phyloP scores from a whole-genome alignment of 306 rosid genomes.

The Rubus parviflorus region DNA sequence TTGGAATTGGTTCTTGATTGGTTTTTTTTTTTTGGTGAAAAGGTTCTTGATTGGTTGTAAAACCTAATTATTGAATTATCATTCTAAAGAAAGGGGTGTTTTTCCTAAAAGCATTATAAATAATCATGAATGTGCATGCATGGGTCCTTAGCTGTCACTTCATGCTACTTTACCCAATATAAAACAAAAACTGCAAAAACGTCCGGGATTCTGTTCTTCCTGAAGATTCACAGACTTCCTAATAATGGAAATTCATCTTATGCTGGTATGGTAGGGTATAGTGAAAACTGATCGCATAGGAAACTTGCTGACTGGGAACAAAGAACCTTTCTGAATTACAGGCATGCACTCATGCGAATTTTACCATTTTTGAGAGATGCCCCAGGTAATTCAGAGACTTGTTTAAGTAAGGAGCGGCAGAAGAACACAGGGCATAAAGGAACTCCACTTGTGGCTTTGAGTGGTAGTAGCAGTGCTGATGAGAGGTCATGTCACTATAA shows the following conservation, averaged over 20 bases:
- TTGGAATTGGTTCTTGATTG: slow-evolving; percentile 47
- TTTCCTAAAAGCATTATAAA: background rate
- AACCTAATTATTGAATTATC: slow-evolving; percentile 10
- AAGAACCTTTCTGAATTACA: slow-evolving; percentile 29
- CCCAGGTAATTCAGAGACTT: background rate
- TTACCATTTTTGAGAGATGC: slow-evolving; percentile 30
- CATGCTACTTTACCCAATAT: background rate
- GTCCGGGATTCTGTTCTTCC: slow-evolving; percentile 13
- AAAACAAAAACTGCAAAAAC: background rate
- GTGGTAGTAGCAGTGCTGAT: background rate
- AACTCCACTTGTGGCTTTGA: slow-evolving; percentile 29
- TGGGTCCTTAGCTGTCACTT: slow-evolving; percentile 19
- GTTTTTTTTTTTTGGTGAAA: no score
- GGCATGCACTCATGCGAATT: background rate
- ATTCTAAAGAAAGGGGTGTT: background rate
- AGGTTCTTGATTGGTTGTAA: slow-evolving; percentile 44
- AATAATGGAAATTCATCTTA: slow-evolving; percentile 24
- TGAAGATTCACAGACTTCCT: slow-evolving; percentile 18
- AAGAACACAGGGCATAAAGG: slow-evolving; percentile 33
- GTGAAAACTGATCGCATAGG: slow-evolving; percentile 5
- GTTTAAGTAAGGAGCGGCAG: background rate
- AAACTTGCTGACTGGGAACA: background rate
- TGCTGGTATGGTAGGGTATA: slow-evolving; percentile 38
- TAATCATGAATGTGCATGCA: background rate
- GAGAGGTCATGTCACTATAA: slow-evolving; percentile 23